These are phyloP conservation scores for Funneliformis geosporum DNA, from an alignment of 192 early-diverging fungal species.

Conservation along the genomic window DNA sequence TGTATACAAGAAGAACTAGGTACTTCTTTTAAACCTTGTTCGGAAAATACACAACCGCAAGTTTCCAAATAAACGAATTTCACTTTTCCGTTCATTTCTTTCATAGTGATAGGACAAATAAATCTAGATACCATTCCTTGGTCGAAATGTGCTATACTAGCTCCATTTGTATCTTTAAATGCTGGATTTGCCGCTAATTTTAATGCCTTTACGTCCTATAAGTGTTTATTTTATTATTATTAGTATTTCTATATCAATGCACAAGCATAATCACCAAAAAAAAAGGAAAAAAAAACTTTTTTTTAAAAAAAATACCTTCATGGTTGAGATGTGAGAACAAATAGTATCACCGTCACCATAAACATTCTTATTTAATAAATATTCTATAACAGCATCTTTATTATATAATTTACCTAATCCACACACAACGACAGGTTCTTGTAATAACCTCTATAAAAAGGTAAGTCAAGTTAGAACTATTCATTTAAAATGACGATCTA, in stretches of 20 bases:
- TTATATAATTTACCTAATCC: slow-evolving; percentile 83
- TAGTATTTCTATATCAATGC: not conserved
- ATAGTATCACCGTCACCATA: slow-evolving; percentile 82
- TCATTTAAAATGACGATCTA: too few species aligned
- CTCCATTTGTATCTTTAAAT: slow-evolving; percentile 44
- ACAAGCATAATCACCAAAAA: not conserved
- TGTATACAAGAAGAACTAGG: slow-evolving; percentile 63
- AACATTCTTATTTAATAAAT: slow-evolving; percentile 62
- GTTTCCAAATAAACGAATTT: slow-evolving; percentile 62
- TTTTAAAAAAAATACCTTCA: slow-evolving; percentile 54
- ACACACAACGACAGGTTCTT: slow-evolving; percentile 67
- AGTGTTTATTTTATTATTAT: not conserved
- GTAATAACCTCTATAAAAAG: slow-evolving; percentile 47
- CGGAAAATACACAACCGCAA: slow-evolving; percentile 82
- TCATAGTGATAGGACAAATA: slow-evolving; percentile 78
- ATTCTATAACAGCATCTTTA: slow-evolving; percentile 76
- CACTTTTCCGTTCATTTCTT: slow-evolving; percentile 85
- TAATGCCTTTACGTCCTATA: slow-evolving; percentile 66
- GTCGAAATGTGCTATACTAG: slow-evolving; percentile 56
- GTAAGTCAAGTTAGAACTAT: not conserved
- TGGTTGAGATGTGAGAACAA: slow-evolving; percentile 66
- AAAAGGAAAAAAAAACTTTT: not conserved
- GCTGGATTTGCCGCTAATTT: slow-evolving; percentile 69
- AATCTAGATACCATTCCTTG: slow-evolving; percentile 56
- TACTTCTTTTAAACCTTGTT: slow-evolving; percentile 73